Percentiles rank a stretch among this genome's conserved stretches.
Evolutionary conservation across 1,139 yeast species (phyloP).

Genomic region (Protomyces inouyei): DNA sequence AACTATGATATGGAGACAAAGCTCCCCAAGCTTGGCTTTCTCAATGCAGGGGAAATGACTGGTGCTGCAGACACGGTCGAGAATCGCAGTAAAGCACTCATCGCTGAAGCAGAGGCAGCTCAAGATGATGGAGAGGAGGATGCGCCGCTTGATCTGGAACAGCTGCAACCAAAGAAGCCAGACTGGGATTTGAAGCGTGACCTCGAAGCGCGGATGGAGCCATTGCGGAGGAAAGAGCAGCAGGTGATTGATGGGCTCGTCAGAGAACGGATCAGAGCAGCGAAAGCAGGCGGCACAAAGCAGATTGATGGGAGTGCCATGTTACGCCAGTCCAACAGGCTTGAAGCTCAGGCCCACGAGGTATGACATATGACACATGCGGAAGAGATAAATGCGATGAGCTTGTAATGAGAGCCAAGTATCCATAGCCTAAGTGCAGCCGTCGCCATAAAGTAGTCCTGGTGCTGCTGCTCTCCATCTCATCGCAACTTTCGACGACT

Average conservation of each 20-base stretch:
- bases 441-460: too few relatives aligned
- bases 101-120: slow-evolving; percentile 28
- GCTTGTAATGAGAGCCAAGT: too few relatives aligned
- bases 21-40: slow-evolving; percentile 39
- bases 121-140: slow-evolving; percentile 18
- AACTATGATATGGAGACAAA: slow-evolving; percentile 41
- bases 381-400: too few relatives aligned
- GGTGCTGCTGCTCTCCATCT: too few relatives aligned
- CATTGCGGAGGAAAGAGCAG: slow-evolving; percentile 42
- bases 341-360: neutral
- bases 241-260: slow-evolving; percentile 43
- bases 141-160: slow-evolving; percentile 29
- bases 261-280: slow-evolving; percentile 38
- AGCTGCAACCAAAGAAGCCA: slow-evolving; percentile 39
- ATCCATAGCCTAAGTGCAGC: too few relatives aligned
- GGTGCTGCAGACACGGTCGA: slow-evolving; percentile 37
- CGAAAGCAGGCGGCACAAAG: neutral
- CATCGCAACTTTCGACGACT: too few relatives aligned
- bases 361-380: too few relatives aligned
- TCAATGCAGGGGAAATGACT: slow-evolving; percentile 36
- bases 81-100: slow-evolving; percentile 34
- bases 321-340: neutral
- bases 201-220: slow-evolving; percentile 41
- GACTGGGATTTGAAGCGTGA: slow-evolving; percentile 45
- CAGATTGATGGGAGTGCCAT: neutral